Base-by-base conservation (phyloP, 2,329 filamentous ascomycete genomes). In the Fusarium ramigenum region DNA sequence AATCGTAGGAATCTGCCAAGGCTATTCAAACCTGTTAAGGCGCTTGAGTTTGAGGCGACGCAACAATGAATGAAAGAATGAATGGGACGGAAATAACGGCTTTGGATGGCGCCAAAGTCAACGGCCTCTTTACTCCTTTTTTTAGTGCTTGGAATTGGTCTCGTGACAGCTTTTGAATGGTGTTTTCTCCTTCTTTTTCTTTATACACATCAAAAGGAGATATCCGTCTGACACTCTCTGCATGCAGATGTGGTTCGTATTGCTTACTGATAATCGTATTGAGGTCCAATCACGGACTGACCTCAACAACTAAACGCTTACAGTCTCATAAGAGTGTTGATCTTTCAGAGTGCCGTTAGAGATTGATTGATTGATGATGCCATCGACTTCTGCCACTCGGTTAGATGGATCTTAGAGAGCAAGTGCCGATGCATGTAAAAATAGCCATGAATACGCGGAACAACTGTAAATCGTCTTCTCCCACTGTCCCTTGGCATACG, bases 11-110 rank as follows among this genome's bases (percentile, higher is more conserved):
- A 52, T 63, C 43, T 52, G 65, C 66, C 66, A 64, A 69, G 66
- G 30, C 44, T 34, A 39, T 57, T 66, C 56, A 39, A 47, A 42
- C 28, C 23, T 60, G 60, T 66, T 58, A 36, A 50, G 70, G 66
- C 70, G 70, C 59, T 43, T 67, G 32, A 30, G 53, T 74, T 73
- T 46, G 28, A 73, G 58, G 49, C 60, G 59, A 66, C 37, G 6
- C 44, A 44, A 65, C 44, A 69, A 47, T 63, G 12, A 32, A 14
- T 30, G 30, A 30, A 30, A 10, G 40, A 62, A 39, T 28, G 18
- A 66, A 39, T 23, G 18, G 30, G 40, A n/a, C 52, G 28, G 57
- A 50, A 60, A 56, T 25, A 72, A 64, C 59, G 59, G 67, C 43
- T 46, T 36, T 37, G n/a, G 11, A 36, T 57, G 40, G 67, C 32